Evolutionary conservation across 75 land plant genomes (phyloP).

Genomic region (Ceratopteris richardii): DNA sequence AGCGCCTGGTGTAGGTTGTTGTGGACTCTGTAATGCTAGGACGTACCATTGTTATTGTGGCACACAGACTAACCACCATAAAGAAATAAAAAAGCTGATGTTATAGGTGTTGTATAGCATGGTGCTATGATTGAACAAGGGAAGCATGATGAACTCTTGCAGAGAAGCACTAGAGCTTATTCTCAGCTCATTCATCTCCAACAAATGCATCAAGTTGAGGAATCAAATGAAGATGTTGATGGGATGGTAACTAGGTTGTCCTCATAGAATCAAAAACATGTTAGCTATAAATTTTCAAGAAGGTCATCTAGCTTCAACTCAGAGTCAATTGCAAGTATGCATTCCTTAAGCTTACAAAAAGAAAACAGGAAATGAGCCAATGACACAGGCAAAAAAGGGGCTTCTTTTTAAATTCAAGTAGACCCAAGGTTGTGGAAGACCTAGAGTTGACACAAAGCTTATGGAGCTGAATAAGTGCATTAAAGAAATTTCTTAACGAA

Average conservation of each 20-base stretch:
- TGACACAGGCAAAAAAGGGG: too few relatives aligned
- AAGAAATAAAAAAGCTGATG: slow-evolving; percentile 71
- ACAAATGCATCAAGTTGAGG: slow-evolving; percentile 25
- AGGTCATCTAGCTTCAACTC: not conserved
- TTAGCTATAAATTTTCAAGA: not conserved
- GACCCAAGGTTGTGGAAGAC: too few relatives aligned
- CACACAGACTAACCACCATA: slow-evolving; percentile 78
- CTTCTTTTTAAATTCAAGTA: too few relatives aligned
- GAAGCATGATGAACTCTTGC: slow-evolving; percentile 55
- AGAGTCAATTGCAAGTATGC: not conserved
- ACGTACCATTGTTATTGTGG: slow-evolving; percentile 79
- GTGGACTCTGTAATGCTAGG: slow-evolving; percentile 70
- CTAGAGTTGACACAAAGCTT: too few relatives aligned
- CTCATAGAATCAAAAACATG: not conserved
- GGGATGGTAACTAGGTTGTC: not conserved
- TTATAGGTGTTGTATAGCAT: slow-evolving; percentile 72
- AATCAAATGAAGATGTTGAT: slow-evolving; percentile 20
- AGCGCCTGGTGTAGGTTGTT: slow-evolving; percentile 78
- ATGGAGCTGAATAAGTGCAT: too few relatives aligned
- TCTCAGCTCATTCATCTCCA: slow-evolving; percentile 75
- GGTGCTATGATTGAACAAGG: slow-evolving; percentile 55
- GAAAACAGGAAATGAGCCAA: too few relatives aligned
- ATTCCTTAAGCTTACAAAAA: not conserved
- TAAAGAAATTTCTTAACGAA: too few relatives aligned
- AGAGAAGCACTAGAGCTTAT: slow-evolving; percentile 66